phyloP scores from a whole-genome alignment of 176 grass and related monocot genomes.

The Hordeum vulgare region MorexV3_pseudomolecules_assembly NC_058522.1:396370149-396370648 shows the following conservation, averaged over 20 bases:
- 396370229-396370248: background rate
- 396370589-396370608: background rate
- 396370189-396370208: no score
- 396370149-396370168: no score
- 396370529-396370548: no score
- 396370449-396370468: background rate
- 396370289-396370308: background rate
- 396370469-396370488: background rate
- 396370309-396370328: background rate
- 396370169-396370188: no score
- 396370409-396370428: background rate
- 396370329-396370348: background rate
- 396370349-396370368: background rate
- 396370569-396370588: background rate
- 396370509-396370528: background rate
- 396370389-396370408: background rate
- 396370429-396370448: background rate
- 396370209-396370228: no score
- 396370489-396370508: background rate
- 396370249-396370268: background rate
- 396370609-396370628: background rate
- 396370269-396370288: background rate
- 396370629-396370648: conserved; percentile 4
- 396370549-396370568: background rate
- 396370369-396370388: background rate